A percentile compares a stretch with the other conserved stretches of the same genome.
These are phyloP conservation scores for Sindora glabra DNA, from an alignment of 306 rosid genomes.

Conservation along the genomic window DNA sequence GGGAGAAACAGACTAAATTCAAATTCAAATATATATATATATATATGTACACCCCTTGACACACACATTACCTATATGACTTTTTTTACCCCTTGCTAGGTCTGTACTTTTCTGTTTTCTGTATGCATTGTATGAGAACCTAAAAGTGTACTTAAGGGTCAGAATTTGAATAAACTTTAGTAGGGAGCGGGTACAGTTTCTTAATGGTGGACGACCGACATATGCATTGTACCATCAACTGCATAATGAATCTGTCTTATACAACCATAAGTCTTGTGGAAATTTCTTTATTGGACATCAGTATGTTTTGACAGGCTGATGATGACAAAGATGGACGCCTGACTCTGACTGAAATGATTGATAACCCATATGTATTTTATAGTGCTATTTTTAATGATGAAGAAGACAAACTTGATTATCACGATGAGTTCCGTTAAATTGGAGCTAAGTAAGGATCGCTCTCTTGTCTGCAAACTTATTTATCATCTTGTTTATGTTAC, in stretches of 20 bases:
- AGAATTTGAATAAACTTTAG: too few relatives aligned
- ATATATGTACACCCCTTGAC: too few relatives aligned
- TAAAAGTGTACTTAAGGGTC: too few relatives aligned
- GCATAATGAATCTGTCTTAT: not conserved
- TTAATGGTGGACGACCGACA: not conserved
- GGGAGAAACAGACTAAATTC: too few relatives aligned
- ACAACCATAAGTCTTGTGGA: not conserved
- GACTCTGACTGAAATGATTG: constrained; percentile 82
- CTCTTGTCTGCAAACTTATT: not conserved
- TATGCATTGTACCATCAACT: not conserved
- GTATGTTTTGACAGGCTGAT: constrained; percentile 65
- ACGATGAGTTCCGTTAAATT: constrained; percentile 83
- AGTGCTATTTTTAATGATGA: constrained; percentile 84
- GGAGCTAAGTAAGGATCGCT: constrained; percentile 24
- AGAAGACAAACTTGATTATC: constrained; percentile 69
- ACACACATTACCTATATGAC: too few relatives aligned
- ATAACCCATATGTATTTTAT: constrained; percentile 88
- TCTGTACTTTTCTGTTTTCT: too few relatives aligned
- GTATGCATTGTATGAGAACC: too few relatives aligned
- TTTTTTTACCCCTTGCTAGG: too few relatives aligned
- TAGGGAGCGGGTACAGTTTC: too few relatives aligned
- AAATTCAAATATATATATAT: too few relatives aligned
- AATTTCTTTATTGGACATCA: constrained; percentile 6
- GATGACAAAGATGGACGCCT: constrained; percentile 84
- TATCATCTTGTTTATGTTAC: not conserved